Evolutionary conservation across 805 yeast genomes (phyloP).

Genomic region (Candida ipomoeae): DNA sequence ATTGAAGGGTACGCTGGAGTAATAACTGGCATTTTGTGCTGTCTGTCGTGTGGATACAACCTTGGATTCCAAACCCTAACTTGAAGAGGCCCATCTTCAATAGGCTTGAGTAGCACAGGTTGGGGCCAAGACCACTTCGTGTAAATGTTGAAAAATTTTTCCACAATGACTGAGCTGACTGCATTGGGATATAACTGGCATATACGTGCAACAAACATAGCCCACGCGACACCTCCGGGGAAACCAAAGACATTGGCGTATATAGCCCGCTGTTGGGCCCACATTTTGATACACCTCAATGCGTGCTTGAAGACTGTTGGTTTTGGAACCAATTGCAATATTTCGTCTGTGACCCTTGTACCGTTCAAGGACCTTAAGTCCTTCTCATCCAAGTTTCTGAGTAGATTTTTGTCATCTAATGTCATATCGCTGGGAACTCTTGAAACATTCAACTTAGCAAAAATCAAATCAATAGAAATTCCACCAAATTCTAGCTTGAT

Average conservation of each 20-base stretch:
- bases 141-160: slow-evolving; percentile 81
- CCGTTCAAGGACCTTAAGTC: slow-evolving; percentile 91
- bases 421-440: slow-evolving; percentile 75
- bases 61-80: slow-evolving; percentile 97
- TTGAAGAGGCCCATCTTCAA: slow-evolving; percentile 95
- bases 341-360: slow-evolving; percentile 95
- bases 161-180: slow-evolving; percentile 85
- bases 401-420: slow-evolving; percentile 76
- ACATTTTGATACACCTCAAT: slow-evolving; percentile 83
- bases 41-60: slow-evolving; percentile 81
- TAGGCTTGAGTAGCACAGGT: slow-evolving; percentile 86
- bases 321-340: slow-evolving; percentile 83
- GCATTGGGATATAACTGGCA: slow-evolving; percentile 97
- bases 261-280: slow-evolving; percentile 95
- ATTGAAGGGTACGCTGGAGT: slow-evolving; percentile 98
- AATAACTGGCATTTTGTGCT: slow-evolving; percentile 94
- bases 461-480: slow-evolving; percentile 87
- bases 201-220: slow-evolving; percentile 96
- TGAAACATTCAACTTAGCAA: slow-evolving; percentile 78
- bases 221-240: slow-evolving; percentile 99
- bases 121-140: slow-evolving; percentile 98
- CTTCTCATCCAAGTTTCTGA: slow-evolving; percentile 84
- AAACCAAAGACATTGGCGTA: slow-evolving; percentile 95
- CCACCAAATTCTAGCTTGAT: slow-evolving; percentile 86
- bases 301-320: slow-evolving; percentile 92